Base-by-base conservation (phyloP, 768 basidiomycete species). In the Tylopilus sp. region DNA sequence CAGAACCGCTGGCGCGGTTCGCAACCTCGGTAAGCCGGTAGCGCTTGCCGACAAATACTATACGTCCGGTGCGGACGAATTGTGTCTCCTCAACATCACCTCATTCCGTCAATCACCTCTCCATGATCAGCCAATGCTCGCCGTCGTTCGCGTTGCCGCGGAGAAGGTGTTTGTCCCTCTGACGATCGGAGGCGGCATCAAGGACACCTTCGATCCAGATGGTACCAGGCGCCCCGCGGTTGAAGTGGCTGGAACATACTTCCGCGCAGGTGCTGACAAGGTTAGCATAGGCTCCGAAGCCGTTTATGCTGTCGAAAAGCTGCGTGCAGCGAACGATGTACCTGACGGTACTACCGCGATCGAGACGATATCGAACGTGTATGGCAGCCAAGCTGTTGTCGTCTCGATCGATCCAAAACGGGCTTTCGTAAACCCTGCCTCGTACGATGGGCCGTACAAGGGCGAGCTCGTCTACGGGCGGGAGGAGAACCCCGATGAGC, bases 51-150 rank as follows among this genome's bases (percentile, higher is more conserved):
- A 79, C 44, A 84, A 82, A 59, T 98, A 99, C 74, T 98, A 87
- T 72, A 68, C 74, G 12, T 82, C 85, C 29, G 94, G 94, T 29
- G 96, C 96, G 42, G 97, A 99, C 71, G 97, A 99, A 72, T 78
- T 99, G 31, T 97, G 93, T 68, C 85, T 99, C 57, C 87, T 99
- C 68, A 99, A 99, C 74, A 99, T 99, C 78, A 99, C 97, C 16
- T 97, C 96, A 57, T 99, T 99, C 83, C 90, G 97, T 56, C 87
- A 90, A 64, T 98, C 93, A 14, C 95, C 97, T 1, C 78, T 99
- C 31, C 86, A 79, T 40, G 97, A 98, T 72, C 97, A 99, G 72
- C 97, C 97, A 1, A 98, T 99, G 97, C 82, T 99, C 50, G 90
- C 92, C 30, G 90, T 99, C 63, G 92, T 98, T 37, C 86, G 88